phyloP scores from a whole-genome alignment of 352 stramenopile genomes.

The Phytopythium oedochilum region DNA sequence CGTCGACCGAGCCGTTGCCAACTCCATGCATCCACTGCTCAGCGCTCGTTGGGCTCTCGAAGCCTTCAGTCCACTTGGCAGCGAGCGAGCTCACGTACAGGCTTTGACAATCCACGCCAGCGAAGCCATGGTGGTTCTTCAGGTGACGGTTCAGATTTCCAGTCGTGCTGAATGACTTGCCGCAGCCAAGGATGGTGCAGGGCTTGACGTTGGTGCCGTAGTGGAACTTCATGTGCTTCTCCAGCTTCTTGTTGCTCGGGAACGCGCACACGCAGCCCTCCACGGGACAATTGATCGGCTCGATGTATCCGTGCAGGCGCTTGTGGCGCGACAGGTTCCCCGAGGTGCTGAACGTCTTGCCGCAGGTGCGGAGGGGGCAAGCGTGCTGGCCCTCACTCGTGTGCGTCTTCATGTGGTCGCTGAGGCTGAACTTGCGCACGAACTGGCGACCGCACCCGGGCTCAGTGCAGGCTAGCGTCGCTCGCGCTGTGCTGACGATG shows the following conservation, averaged over 20 bases:
- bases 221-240: constrained; percentile 44
- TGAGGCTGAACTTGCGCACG: constrained; percentile 31
- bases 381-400: constrained; percentile 27
- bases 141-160: constrained; percentile 38
- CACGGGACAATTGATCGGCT: constrained; percentile 21
- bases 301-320: constrained; percentile 31
- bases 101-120: constrained; percentile 1
- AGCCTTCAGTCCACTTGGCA: no score
- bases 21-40: constrained; percentile 7
- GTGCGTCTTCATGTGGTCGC: constrained; percentile 20
- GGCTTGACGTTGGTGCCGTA: constrained; percentile 32
- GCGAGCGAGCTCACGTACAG: background rate
- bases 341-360: constrained; percentile 47
- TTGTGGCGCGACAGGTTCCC: constrained; percentile 48
- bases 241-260: constrained; percentile 24
- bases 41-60: constrained; percentile 7
- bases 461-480: constrained; percentile 20
- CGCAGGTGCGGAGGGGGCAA: constrained; percentile 28
- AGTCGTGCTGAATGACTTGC: constrained; percentile 38
- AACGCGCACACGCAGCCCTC: constrained; percentile 25
- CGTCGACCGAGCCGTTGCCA: constrained; percentile 8
- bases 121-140: constrained; percentile 26
- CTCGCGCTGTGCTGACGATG: background rate
- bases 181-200: constrained; percentile 24
- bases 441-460: constrained; percentile 16